These are phyloP conservation scores for Mangifera indica DNA, from an alignment of 345 rosid species.

Conservation along the genomic window DNA sequence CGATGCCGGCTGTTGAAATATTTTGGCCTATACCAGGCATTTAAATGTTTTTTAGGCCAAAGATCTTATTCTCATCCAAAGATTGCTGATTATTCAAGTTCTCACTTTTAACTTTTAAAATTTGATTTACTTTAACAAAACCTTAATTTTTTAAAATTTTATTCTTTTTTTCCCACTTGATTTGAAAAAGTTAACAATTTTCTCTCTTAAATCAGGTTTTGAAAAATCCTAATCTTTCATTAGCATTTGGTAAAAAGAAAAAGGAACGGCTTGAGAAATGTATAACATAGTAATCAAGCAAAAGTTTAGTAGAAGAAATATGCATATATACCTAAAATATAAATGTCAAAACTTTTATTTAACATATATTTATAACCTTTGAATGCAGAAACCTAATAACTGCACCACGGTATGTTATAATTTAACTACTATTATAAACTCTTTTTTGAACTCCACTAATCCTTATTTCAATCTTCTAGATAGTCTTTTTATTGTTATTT, in stretches of 20 bases:
- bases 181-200: no score
- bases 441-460: slow-evolving; percentile 28
- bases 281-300: not conserved
- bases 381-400: slow-evolving; percentile 22
- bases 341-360: slow-evolving; percentile 20
- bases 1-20: no score
- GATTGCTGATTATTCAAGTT: no score
- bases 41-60: no score
- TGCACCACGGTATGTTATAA: slow-evolving; percentile 25
- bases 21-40: no score
- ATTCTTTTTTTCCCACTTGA: no score
- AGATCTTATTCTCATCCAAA: no score
- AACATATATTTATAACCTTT: slow-evolving; percentile 18
- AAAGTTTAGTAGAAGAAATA: not conserved
- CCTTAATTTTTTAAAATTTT: no score
- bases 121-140: no score
- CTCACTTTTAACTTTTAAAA: no score
- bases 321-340: slow-evolving; percentile 18
- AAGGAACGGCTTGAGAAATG: not conserved
- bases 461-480: slow-evolving; percentile 26
- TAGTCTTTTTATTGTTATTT: slow-evolving; percentile 27
- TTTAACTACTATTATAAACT: slow-evolving; percentile 26
- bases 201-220: no score
- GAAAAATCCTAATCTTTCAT: no score
- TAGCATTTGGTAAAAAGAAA: not conserved